A percentile compares a stretch with the other conserved stretches of the same genome.
Evolutionary conservation across 2,329 filamentous ascomycete species (phyloP).

Genomic region (Paramyrothecium roridum): DNA sequence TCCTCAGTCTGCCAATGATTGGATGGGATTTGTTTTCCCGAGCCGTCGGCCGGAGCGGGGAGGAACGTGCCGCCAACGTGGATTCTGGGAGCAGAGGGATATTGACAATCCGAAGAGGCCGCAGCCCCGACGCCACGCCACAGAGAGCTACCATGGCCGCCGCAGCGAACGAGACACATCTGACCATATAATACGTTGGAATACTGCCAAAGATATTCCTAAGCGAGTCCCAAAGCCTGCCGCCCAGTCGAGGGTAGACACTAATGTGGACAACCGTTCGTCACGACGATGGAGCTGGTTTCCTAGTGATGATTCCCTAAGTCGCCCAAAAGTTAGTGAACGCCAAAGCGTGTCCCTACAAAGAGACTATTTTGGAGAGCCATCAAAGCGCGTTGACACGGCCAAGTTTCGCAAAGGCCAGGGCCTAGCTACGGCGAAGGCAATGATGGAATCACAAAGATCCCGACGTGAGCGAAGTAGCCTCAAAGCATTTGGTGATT

Average conservation of each 20-base stretch:
- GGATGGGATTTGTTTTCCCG: conserved; percentile 44
- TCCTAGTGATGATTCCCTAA: conserved; percentile 5
- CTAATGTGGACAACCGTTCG: neutral
- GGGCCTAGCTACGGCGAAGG: neutral
- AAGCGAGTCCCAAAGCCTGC: conserved; percentile 1
- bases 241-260: neutral
- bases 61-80: conserved; percentile 37
- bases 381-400: too few relatives aligned
- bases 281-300: conserved; percentile 15
- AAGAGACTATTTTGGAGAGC: too few relatives aligned
- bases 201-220: conserved; percentile 26
- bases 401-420: neutral
- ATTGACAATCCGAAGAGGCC: neutral
- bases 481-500: conserved; percentile 55
- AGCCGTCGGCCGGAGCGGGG: conserved; percentile 48
- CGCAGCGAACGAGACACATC: conserved; percentile 19
- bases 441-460: conserved; percentile 26
- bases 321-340: too few relatives aligned
- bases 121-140: conserved; percentile 5
- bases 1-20: conserved; percentile 10
- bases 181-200: conserved; percentile 30
- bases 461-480: conserved; percentile 34
- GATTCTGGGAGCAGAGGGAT: conserved; percentile 22
- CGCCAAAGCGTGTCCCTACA: too few relatives aligned
- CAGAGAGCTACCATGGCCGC: conserved; percentile 11